Evolutionary conservation across 129 eudicot species (phyloP).

Genomic region (Helianthus tuberosus): DNA sequence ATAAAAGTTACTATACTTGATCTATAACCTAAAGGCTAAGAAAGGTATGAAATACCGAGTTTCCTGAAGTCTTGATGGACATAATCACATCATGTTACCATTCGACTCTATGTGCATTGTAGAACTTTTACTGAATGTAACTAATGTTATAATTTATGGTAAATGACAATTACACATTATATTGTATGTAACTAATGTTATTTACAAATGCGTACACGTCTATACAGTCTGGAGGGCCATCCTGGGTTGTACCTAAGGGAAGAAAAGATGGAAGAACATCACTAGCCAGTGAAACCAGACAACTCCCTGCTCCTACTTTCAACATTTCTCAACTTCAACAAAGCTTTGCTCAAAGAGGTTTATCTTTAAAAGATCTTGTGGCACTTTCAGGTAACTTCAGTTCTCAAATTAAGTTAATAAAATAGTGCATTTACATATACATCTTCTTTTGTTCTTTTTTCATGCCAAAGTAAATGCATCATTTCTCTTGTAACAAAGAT

Average conservation of each 20-base stretch:
- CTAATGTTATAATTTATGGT: not conserved
- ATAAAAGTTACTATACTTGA: not conserved
- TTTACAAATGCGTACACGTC: not conserved
- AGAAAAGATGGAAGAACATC: conserved; percentile 91
- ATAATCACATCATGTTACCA: too few species aligned
- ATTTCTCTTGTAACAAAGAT: too few species aligned
- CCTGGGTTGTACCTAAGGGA: conserved; percentile 86
- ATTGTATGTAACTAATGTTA: too few species aligned
- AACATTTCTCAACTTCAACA: conserved; percentile 76
- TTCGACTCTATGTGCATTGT: too few species aligned
- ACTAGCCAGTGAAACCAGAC: conserved; percentile 66
- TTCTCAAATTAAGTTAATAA: not conserved
- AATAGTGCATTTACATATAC: too few species aligned
- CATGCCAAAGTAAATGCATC: too few species aligned
- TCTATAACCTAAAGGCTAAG: too few species aligned
- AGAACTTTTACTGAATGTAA: too few species aligned
- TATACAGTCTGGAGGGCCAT: conserved; percentile 77
- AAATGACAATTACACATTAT: not conserved
- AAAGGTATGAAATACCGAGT: too few species aligned
- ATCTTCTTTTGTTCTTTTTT: too few species aligned
- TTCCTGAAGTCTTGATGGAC: too few species aligned
- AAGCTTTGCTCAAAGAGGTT: conserved; percentile 83
- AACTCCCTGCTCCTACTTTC: conserved; percentile 73
- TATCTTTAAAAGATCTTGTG: conserved; percentile 65
- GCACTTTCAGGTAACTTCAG: conserved; percentile 72